Base-by-base conservation (phyloP, 805 yeast species). In the Schwanniomyces pseudopolymorphus region DNA sequence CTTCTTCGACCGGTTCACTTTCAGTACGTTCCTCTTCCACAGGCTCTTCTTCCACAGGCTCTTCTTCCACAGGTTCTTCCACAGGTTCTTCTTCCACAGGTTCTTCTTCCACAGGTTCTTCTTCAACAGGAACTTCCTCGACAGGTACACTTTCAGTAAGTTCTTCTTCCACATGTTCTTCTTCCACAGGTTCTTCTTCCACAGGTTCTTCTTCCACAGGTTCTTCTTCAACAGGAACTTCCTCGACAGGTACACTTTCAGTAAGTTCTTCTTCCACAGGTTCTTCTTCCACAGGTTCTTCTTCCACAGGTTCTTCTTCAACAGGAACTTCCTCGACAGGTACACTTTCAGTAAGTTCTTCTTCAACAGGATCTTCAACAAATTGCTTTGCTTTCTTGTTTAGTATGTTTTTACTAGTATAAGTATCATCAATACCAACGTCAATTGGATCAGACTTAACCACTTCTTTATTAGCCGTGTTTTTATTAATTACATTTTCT, bases 31-130 rank as follows among this genome's bases (percentile, higher is more conserved):
- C 49, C 20, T 33, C 36, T 33, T 33, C 36, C 7, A 33, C 36
- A n/a, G 10, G 10, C 20, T 14, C 20, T 17, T 45, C 51, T 26
- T 40, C 49, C 40, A 25, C 47, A 19, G 41, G 43, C 13, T 10
- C 11, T 19, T 33, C 33, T 28, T 33, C 41, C 5, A 11, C 17
- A 35, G 40, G 4, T 5, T 35, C 41, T 36, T 26, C 41, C 14
- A 26, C 33, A 14, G 39, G n/a, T 41, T 41, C 39, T 22, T 27
- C 25, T 22, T 22, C 17, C 8, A 22, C 26, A 16, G 27, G 7
- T 13, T 14, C 25, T 22, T 22, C 45, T 22, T 37, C 24, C 5
- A 16, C 42, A n/a, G 43, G 20, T n/a, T 14, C 39, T 37, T 20
- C 24, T 17, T 22, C 25, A 22, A 22, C 25, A 22, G 25, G 25